These are phyloP conservation scores for Boeremia exigua DNA, from an alignment of 2,329 filamentous ascomycete genomes.

Conservation along the genomic window DNA sequence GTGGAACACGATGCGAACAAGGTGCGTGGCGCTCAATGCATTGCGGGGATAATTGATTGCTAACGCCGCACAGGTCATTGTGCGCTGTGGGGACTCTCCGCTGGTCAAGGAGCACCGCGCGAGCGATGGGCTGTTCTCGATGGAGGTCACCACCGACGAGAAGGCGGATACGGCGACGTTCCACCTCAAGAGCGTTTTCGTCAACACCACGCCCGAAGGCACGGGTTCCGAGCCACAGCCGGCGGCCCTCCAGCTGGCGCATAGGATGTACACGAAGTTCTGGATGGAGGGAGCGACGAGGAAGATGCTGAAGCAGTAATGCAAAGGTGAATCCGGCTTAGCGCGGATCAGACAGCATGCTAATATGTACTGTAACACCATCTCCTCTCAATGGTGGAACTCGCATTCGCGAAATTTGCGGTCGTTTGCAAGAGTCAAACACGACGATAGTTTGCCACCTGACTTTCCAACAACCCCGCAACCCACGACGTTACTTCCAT, in stretches of 20 bases:
- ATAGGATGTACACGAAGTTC: slow-evolving; percentile 48
- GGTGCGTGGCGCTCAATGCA: slow-evolving; percentile 28
- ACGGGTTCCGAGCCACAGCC: slow-evolving; percentile 36
- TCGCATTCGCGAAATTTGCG: neutral
- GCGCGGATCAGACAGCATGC: neutral
- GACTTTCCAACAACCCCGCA: neutral
- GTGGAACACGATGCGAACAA: slow-evolving; percentile 43
- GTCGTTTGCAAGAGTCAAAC: neutral
- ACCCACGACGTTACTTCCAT: neutral
- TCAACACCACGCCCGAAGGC: slow-evolving; percentile 47
- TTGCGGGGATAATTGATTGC: neutral
- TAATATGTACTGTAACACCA: slow-evolving; percentile 2
- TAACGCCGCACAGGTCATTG: slow-evolving; percentile 39
- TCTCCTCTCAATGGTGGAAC: neutral
- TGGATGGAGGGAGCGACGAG: slow-evolving; percentile 52
- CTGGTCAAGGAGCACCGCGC: slow-evolving; percentile 36
- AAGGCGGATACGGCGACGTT: slow-evolving; percentile 46
- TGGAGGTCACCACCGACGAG: slow-evolving; percentile 49
- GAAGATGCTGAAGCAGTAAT: slow-evolving; percentile 36
- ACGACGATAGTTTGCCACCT: neutral
- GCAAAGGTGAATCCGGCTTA: neutral
- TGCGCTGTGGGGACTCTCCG: slow-evolving; percentile 49
- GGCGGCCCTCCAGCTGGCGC: slow-evolving; percentile 38
- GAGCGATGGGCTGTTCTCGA: slow-evolving; percentile 47
- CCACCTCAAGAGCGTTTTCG: slow-evolving; percentile 49